Base-by-base conservation (phyloP, 345 rosid genomes). In the Salix arbutifolia region DNA sequence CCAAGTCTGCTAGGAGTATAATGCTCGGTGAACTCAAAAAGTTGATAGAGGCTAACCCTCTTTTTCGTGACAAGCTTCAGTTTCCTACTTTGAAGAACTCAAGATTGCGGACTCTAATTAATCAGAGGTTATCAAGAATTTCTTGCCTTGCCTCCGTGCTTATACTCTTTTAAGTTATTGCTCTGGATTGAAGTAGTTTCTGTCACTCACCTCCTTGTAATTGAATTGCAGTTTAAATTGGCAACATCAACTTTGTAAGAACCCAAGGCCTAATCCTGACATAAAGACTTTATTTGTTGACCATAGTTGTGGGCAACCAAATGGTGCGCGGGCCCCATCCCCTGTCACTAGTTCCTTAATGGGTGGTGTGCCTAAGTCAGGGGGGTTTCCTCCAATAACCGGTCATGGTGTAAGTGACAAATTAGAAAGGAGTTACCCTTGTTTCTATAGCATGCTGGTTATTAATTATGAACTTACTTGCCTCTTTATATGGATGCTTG, bases 61-160 rank as follows among this genome's bases (percentile, higher is more conserved):
- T 93, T 76, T 93, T 93, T 80, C 98, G 95, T 3, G 97, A 93
- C 72, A 93, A 93, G 86, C 93, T 91, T 84, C 98, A 90, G 82
- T 90, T 90, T 81, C 98, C 97, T 71, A 83, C 87, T 16, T 79
- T 93, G 83, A 90, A 91, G 83, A 93, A 83, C 79, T 89, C 98
- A 30, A 93, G 97, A 84, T 69, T 93, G 77, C 87, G 93, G 66
- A 93, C 94, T 1, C 80, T 93, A 70, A 91, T 93, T 69, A 93
- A 91, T 84, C 97, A 93, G 65, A 93, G 97, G 98, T 93, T 72
- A 72, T 67, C 31, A 33, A 73, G 19, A 53, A 77, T 30, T 74
- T 76, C 58, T 74, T 74, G 17, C 21, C 37, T 73, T 75, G 31
- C 30, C 48, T 80, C 42, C 58, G 40, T 79, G 23, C 9, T 46